Evolutionary conservation across 805 yeast genomes (phyloP).

Genomic region (Candida stauntonica): DNA sequence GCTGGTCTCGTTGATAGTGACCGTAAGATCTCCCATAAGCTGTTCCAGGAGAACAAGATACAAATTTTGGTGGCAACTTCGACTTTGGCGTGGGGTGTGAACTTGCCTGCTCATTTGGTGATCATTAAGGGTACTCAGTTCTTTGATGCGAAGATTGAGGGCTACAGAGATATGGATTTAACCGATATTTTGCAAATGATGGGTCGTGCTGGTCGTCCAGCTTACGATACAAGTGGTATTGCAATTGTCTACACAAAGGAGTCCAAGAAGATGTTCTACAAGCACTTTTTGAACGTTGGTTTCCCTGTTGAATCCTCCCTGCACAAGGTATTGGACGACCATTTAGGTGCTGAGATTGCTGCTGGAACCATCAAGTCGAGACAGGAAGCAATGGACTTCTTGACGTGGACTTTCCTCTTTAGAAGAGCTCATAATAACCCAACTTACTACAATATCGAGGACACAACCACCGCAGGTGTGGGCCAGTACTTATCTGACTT

Average conservation of each 20-base stretch:
- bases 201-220: constrained; percentile 99
- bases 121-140: constrained; percentile 96
- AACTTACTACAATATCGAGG: constrained; percentile 79
- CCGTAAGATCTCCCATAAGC: constrained; percentile 79
- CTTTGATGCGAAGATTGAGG: constrained; percentile 92
- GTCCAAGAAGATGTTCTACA: constrained; percentile 80
- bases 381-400: constrained; percentile 93
- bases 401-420: constrained; percentile 90
- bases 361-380: constrained; percentile 91
- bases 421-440: constrained; percentile 95
- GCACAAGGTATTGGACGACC: constrained; percentile 76
- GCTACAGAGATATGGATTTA: constrained; percentile 86
- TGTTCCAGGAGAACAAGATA: constrained; percentile 81
- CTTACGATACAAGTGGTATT: constrained; percentile 86
- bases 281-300: constrained; percentile 84
- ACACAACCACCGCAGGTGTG: constrained; percentile 76
- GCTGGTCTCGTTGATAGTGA: constrained; percentile 95
- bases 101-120: constrained; percentile 95
- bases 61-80: constrained; percentile 93
- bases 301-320: constrained; percentile 92
- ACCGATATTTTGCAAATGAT: constrained; percentile 96
- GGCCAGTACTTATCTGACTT: constrained; percentile 64
- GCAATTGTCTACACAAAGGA: constrained; percentile 85
- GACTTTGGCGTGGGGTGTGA: constrained; percentile 99
- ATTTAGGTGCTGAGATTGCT: constrained; percentile 93